phyloP scores from a whole-genome alignment of 129 eudicot species.

The Tanacetum coccineum region DNA sequence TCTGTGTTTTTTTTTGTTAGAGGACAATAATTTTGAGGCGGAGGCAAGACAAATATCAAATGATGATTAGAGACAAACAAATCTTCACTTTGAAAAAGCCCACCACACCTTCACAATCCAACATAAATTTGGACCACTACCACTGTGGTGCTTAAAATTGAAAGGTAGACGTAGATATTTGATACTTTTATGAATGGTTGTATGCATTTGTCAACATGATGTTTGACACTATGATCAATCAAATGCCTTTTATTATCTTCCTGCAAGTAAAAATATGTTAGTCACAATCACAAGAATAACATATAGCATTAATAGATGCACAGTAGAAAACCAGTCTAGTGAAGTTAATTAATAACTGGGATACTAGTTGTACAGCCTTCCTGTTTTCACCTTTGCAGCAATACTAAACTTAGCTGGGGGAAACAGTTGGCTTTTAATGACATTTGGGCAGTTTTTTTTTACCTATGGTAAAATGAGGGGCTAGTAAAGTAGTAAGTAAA shows the following conservation, averaged over 20 bases:
- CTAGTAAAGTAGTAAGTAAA: too few relatives aligned
- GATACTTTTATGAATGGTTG: neutral
- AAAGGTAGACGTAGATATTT: conserved; percentile 11
- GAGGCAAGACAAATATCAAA: too few relatives aligned
- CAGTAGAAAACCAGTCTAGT: neutral
- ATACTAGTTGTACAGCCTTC: neutral
- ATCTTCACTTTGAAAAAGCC: neutral
- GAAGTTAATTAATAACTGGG: conserved; percentile 13
- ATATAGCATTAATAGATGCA: neutral
- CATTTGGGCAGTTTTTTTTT: neutral
- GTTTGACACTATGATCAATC: conserved; percentile 3
- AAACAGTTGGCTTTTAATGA: too few relatives aligned
- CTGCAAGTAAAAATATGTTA: conserved; percentile 2
- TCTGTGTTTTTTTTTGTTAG: too few relatives aligned
- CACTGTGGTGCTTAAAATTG: conserved; percentile 15
- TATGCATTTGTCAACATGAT: conserved; percentile 1
- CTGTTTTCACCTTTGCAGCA: neutral
- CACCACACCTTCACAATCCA: neutral
- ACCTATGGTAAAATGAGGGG: neutral
- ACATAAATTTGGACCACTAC: conserved; percentile 8
- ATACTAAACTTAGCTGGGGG: neutral
- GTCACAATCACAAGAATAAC: conserved; percentile 9
- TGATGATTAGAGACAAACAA: neutral
- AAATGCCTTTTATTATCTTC: conserved; percentile 12
- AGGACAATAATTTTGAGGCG: too few relatives aligned